Conservation (phyloP, 352 stramenopile genomes). For the Thalassiosira mediterranea region DNA sequence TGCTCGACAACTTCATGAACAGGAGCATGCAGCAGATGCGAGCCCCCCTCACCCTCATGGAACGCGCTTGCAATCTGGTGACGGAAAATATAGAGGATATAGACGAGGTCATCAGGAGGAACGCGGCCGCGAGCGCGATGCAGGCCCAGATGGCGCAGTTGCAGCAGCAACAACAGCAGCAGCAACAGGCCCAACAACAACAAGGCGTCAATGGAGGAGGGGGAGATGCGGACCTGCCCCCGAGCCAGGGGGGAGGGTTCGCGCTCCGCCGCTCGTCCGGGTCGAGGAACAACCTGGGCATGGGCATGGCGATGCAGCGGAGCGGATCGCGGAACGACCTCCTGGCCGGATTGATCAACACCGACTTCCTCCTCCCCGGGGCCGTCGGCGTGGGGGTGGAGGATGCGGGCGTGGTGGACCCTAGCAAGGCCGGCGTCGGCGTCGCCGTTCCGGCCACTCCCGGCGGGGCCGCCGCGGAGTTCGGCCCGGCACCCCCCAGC, state of each 20-base stretch:
- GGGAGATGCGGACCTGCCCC: background rate
- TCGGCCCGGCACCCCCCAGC: constrained; percentile 14
- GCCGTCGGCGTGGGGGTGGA: background rate
- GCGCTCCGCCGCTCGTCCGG: too few relatives aligned
- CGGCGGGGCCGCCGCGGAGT: constrained; percentile 2
- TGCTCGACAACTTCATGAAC: constrained; percentile 68
- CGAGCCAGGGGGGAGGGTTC: background rate
- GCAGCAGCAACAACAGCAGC: background rate
- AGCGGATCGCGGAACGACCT: too few relatives aligned
- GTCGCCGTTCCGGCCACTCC: background rate
- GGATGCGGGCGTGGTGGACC: background rate
- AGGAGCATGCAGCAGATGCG: constrained; percentile 58
- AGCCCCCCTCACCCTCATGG: constrained; percentile 50
- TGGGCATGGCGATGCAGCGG: too few relatives aligned
- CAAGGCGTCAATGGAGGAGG: background rate
- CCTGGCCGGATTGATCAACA: too few relatives aligned
- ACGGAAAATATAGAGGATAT: constrained; percentile 59
- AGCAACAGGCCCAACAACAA: background rate
- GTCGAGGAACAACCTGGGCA: constrained; percentile 10
- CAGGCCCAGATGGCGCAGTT: background rate
- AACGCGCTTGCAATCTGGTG: constrained; percentile 49
- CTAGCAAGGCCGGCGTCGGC: background rate
- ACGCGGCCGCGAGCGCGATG: constrained; percentile 2
- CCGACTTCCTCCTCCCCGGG: background rate
- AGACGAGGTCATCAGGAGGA: constrained; percentile 39